Evolutionary conservation across 306 rosid genomes (phyloP), one percentile per base, ranked within the genome.

Genomic region (Rosa chinensis): DNA sequence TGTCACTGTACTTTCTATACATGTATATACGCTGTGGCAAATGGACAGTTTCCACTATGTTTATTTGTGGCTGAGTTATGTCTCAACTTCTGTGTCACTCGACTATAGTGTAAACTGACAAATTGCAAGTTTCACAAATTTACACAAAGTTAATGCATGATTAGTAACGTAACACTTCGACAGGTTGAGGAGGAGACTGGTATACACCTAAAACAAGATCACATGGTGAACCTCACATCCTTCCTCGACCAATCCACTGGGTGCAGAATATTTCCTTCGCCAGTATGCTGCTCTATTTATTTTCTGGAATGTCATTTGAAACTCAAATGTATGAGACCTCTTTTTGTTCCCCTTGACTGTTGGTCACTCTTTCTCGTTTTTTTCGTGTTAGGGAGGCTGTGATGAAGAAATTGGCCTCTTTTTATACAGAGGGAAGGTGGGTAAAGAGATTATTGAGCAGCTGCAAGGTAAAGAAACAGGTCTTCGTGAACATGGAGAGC

Each of bases 101-200:
- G 1, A 28, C 32, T 28, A 28, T 28, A 28, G 32, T 1, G 32
- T 28, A 28, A 1, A 28, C 32, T 28, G 32, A 28, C 32, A 28
- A 28, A 28, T 28, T 28, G 66, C 77, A 71, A 17, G 55, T 18
- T 66, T 39, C 10, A 17, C 45, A 73, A 74, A 55, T 44, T 35
- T 70, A 28, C 32, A 25, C 59, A 75, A 58, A 40, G 11, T 79
- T 35, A 42, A n/a, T 70, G 32, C 32, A 28, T 1, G 62, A 59
- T 48, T 77, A 35, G 55, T 55, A 45, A 58, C 70, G 74, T 72
- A 56, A 75, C 39, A 40, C 42, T 58, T 63, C 1, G 32, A 28
- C 87, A 94, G 97, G 99, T 92, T 69, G 99, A 88, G 81, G 99
- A 92, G 86, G 99, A 94, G 77, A 91, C 83, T 39, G 99, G 99